phyloP scores from a whole-genome alignment of 768 basidiomycete genomes.

The Pisolithus sp. region DNA sequence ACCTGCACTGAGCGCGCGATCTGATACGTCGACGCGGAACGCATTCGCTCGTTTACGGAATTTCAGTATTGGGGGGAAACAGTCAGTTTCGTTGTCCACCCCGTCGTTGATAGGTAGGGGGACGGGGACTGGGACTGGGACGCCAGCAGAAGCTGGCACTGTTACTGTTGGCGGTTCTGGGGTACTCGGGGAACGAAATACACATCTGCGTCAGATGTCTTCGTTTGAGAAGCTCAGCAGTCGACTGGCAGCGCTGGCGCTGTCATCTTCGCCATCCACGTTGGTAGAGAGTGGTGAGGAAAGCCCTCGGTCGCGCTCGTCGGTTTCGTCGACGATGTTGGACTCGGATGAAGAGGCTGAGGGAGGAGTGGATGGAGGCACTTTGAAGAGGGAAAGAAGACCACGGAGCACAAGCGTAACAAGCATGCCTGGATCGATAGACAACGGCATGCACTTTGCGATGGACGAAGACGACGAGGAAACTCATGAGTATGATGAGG shows the following conservation, averaged over 20 bases:
- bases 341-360: conserved; percentile 46
- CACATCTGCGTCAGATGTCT: conserved; percentile 62
- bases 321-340: conserved; percentile 42
- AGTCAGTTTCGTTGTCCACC: conserved; percentile 22
- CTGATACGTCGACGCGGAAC: conserved; percentile 74
- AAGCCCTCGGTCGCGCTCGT: conserved; percentile 52
- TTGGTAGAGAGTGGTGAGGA: conserved; percentile 34
- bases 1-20: conserved; percentile 89
- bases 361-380: conserved; percentile 35
- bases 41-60: conserved; percentile 70
- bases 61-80: conserved; percentile 64
- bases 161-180: conserved; percentile 12
- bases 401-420: conserved; percentile 58
- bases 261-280: conserved; percentile 19
- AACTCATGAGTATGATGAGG: conserved; percentile 28
- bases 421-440: conserved; percentile 84
- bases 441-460: conserved; percentile 49
- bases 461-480: conserved; percentile 38
- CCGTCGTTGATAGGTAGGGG: conserved; percentile 26
- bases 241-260: conserved; percentile 46
- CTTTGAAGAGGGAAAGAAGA: conserved; percentile 33
- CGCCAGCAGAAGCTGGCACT: not conserved
- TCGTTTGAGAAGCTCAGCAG: conserved; percentile 68
- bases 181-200: conserved; percentile 26
- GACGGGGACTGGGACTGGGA: not conserved